Conservation (phyloP, 2,329 filamentous ascomycete genomes). For the Cladorrhinum sp. region DNA sequence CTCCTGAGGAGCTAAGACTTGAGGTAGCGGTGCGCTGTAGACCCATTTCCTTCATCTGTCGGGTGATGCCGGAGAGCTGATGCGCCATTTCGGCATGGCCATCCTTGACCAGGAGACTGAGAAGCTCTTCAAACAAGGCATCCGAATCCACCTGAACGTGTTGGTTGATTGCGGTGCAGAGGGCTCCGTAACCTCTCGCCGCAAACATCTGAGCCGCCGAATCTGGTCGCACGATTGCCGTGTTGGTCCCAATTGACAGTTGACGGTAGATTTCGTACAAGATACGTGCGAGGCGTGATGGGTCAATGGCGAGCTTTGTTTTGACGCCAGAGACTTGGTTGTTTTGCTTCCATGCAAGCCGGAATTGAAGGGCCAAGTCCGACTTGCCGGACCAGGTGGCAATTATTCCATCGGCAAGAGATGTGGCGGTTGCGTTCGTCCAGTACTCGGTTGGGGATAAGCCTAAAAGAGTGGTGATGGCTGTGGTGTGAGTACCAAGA, state of each 20-base stretch:
- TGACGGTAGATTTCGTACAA: constrained; percentile 42
- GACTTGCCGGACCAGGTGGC: constrained; percentile 22
- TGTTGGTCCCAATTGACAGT: constrained; percentile 39
- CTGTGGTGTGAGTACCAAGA: constrained; percentile 45
- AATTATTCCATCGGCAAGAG: constrained; percentile 40
- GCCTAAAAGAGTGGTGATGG: constrained; percentile 49
- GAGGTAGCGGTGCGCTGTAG: not conserved
- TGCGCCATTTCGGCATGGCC: not conserved
- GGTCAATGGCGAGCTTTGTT: constrained; percentile 32
- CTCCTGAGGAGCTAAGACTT: not conserved
- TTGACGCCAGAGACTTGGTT: not conserved
- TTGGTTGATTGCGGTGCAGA: constrained; percentile 38
- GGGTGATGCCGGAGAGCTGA: not conserved
- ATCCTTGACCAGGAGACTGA: not conserved
- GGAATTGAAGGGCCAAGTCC: constrained; percentile 21
- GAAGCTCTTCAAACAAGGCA: not conserved
- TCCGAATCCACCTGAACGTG: constrained; percentile 34
- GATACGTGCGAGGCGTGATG: constrained; percentile 37
- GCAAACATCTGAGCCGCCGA: not conserved
- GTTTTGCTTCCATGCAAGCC: constrained; percentile 32
- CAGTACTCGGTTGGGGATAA: constrained; percentile 48
- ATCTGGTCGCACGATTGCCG: not conserved
- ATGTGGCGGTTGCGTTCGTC: constrained; percentile 45
- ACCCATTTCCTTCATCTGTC: constrained; percentile 10
- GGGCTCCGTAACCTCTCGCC: constrained; percentile 37